Conservation (phyloP, 345 rosid genomes). For the Salix caprea region DNA sequence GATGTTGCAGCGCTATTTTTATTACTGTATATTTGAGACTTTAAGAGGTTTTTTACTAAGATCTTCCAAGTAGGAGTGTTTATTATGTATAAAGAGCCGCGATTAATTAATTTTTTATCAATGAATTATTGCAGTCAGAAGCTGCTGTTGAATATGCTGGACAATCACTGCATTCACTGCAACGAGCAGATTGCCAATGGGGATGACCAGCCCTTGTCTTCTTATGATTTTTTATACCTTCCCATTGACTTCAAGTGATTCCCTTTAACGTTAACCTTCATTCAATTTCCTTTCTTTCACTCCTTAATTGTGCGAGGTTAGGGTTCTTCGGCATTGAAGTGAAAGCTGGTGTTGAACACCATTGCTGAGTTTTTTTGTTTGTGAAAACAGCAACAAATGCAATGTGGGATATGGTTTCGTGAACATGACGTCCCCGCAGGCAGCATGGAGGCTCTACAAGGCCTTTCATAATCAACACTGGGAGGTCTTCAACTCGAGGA, state of each 20-base stretch:
- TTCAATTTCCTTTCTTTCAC: neutral
- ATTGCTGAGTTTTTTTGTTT: neutral
- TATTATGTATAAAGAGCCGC: neutral
- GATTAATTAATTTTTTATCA: neutral
- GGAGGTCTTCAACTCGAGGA: constrained; percentile 71
- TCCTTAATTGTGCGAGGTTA: neutral
- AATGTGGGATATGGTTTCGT: constrained; percentile 98
- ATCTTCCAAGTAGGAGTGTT: neutral
- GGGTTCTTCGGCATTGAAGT: neutral
- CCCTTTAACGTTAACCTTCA: neutral
- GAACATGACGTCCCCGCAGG: constrained; percentile 89
- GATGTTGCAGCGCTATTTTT: neutral
- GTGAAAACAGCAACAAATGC: constrained; percentile 64
- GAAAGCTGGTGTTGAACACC: neutral
- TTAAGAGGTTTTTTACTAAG: neutral
- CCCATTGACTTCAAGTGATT: constrained; percentile 89
- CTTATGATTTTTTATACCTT: constrained; percentile 89
- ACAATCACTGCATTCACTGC: constrained; percentile 84
- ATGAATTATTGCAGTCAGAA: constrained; percentile 19
- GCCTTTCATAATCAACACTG: constrained; percentile 75
- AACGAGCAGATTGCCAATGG: constrained; percentile 59
- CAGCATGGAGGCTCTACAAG: constrained; percentile 68
- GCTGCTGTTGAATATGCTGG: constrained; percentile 65
- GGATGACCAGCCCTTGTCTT: constrained; percentile 54
- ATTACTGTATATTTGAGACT: neutral